phyloP scores from a whole-genome alignment of 768 basidiomycete species.

The Pisolithus marmoratus region DNA sequence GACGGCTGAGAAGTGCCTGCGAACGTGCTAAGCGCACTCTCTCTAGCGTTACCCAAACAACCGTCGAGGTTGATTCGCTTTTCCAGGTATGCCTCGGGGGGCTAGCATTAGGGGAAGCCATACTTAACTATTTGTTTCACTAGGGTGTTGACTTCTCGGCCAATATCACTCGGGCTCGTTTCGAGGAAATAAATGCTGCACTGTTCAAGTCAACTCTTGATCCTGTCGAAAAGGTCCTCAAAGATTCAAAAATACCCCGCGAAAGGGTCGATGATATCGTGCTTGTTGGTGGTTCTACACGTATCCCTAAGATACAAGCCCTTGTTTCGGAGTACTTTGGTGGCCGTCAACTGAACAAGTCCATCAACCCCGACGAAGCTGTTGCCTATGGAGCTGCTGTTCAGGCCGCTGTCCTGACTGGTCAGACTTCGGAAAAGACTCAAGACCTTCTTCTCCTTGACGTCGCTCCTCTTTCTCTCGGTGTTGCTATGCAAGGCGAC shows the following conservation, averaged over 20 bases:
- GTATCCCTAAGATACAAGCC: slow-evolving; percentile 98
- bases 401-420: slow-evolving; percentile 97
- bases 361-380: slow-evolving; percentile 99
- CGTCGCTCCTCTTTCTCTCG: slow-evolving; percentile 95
- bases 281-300: slow-evolving; percentile 98
- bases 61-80: slow-evolving; percentile 98
- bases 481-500: slow-evolving; percentile 99
- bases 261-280: slow-evolving; percentile 99
- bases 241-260: slow-evolving; percentile 96
- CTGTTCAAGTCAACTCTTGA: slow-evolving; percentile 97
- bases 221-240: slow-evolving; percentile 97
- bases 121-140: slow-evolving; percentile 7
- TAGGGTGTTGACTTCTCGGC: slow-evolving; percentile 97
- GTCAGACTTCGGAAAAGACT: slow-evolving; percentile 98
- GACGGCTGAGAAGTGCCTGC: slow-evolving; percentile 94
- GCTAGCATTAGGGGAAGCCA: neutral
- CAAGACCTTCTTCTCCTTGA: slow-evolving; percentile 97
- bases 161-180: slow-evolving; percentile 98
- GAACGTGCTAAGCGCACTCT: slow-evolving; percentile 99
- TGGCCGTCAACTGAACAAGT: slow-evolving; percentile 98
- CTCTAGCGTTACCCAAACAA: slow-evolving; percentile 97
- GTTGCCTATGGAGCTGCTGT: slow-evolving; percentile 99
- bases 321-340: slow-evolving; percentile 99
- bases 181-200: slow-evolving; percentile 97
- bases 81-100: slow-evolving; percentile 59